Base-by-base conservation (phyloP, 2,329 filamentous ascomycete species). In the Calonectria pteridis region DNA sequence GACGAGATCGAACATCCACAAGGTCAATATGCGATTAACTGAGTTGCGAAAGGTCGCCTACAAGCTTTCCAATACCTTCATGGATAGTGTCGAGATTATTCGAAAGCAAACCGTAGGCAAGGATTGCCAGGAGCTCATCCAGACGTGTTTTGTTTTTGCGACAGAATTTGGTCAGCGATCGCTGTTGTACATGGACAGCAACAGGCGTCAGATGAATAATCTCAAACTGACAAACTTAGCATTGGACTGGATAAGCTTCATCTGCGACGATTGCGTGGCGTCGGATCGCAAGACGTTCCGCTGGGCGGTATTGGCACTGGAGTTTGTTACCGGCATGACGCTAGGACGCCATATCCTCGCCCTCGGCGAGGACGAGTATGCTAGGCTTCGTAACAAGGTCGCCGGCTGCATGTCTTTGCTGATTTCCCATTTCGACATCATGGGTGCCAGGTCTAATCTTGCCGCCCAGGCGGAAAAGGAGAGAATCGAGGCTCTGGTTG, bases 341-440 rank as follows among this genome's bases (percentile, higher is more conserved):
- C 91, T 95, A 67, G 97, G 97, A 14, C 93, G 96, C 73, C 96
- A 98, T 80, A 97, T 99, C 62, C 86, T 99, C n/a, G 94, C 93
- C 0, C 92, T 99, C 73, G 95, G 93, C 50, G 95, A 98, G 72
- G 91, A 94, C 50, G 96, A 99, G 81, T 99, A 98, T 83, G 91
- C 93, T 7, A 92, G 90, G 76, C 88, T 99, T 75, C 91, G 96
- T 55, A 89, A 92, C 72, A 98, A 98, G 84, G 97, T 99, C 6
- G 95, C 95, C 11, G 96, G 96, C 0, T 99, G 97, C 84, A 99
- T 99, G 97, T 96, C 95, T 26, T 90, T 99, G 29, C 89, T 99
- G 63, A 98, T 99, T 78, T 98, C 96, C 13, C 97, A 99, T 84
- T 99, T 99, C 81, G 97, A 99, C 84, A 98, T 99, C 84, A 98